A percentile compares a stretch with the other conserved stretches of the same genome.
Conservation (phyloP, 2,329 filamentous ascomycete genomes). For the Aspergillus quadrilineatus region DNA sequence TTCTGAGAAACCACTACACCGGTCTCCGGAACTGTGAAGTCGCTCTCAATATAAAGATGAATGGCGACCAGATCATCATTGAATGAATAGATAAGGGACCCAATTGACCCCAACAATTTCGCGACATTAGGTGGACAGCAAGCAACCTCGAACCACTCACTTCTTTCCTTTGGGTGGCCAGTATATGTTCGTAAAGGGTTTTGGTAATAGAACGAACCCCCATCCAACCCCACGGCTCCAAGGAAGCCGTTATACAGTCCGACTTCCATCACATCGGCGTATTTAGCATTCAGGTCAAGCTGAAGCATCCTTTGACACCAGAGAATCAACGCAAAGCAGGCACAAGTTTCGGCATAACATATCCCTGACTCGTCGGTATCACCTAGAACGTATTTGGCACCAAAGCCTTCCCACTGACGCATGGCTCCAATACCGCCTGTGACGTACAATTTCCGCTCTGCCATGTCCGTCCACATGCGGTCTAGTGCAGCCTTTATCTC, state of each 20-base stretch:
- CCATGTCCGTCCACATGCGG: slow-evolving; percentile 61
- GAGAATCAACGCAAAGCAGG: slow-evolving; percentile 61
- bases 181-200: slow-evolving; percentile 61
- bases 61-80: slow-evolving; percentile 3
- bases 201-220: slow-evolving; percentile 60
- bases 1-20: slow-evolving; percentile 48
- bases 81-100: slow-evolving; percentile 17
- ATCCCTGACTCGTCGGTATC: slow-evolving; percentile 61
- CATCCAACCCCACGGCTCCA: slow-evolving; percentile 57
- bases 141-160: slow-evolving; percentile 60
- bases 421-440: slow-evolving; percentile 62
- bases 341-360: slow-evolving; percentile 63
- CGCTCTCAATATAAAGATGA: slow-evolving; percentile 26
- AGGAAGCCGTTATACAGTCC: slow-evolving; percentile 62
- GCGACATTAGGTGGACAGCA: slow-evolving; percentile 63
- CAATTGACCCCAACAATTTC: slow-evolving; percentile 50
- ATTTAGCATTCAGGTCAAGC: slow-evolving; percentile 53
- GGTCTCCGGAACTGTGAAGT: slow-evolving; percentile 28
- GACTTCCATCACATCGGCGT: slow-evolving; percentile 61
- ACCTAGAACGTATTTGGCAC: slow-evolving; percentile 58
- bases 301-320: slow-evolving; percentile 57
- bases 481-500: slow-evolving; percentile 40
- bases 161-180: slow-evolving; percentile 49
- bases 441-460: slow-evolving; percentile 61
- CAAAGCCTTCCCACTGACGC: slow-evolving; percentile 61